Evolutionary conservation across 164 flowering plant species (phyloP), one percentile per base, ranked within the genome.

Genomic region (Liquidambar formosana): DNA sequence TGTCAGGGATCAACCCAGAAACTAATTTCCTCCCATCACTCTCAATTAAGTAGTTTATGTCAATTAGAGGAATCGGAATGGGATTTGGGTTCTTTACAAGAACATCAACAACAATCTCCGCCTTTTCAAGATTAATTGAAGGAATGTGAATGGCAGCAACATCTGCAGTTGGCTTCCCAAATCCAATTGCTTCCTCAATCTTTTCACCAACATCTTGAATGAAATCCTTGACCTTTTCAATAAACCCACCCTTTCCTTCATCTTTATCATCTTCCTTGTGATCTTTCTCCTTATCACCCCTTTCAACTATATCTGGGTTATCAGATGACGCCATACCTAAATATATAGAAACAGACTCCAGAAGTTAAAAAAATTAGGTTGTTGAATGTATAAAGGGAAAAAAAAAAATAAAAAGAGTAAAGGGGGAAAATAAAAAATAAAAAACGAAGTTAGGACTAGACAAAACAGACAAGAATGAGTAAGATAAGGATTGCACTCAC

Each of bases 151-250:
- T 84, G 9, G 22, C 97, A 3, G 87, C 58, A 27, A 93, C 91
- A 75, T 88, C 92, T 14, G 98, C 97, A 67, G 91, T 86, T 44
- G 98, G 98, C 75, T 87, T 91, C 26, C 97, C 95, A 69, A 93
- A 88, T 57, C 97, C 97, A 61, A 93, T 76, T 10, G 88, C 71
- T 66, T 75, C 94, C 79, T 88, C 92, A 43, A 93, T 83, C 80
- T 91, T 88, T 82, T 93, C 95, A 27, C 92, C 92, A 56, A 93
- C 82, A 70, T 89, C 85, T 8, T 87, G 89, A 70, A 93, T 84
- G 77, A 88, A 91, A 78, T 77, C 91, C 78, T 89, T 89, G 14
- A 91, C 89, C 76, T 85, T 91, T 0, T 81, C 89, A 15, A 93
- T 9, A 64, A 89, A 88, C 45, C 95, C 94, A 57, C 88, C 90